A percentile compares a stretch with the other conserved stretches of the same genome.
Evolutionary conservation across 2,329 filamentous ascomycete species (phyloP).

Genomic region (Cladosporium sp.): DNA sequence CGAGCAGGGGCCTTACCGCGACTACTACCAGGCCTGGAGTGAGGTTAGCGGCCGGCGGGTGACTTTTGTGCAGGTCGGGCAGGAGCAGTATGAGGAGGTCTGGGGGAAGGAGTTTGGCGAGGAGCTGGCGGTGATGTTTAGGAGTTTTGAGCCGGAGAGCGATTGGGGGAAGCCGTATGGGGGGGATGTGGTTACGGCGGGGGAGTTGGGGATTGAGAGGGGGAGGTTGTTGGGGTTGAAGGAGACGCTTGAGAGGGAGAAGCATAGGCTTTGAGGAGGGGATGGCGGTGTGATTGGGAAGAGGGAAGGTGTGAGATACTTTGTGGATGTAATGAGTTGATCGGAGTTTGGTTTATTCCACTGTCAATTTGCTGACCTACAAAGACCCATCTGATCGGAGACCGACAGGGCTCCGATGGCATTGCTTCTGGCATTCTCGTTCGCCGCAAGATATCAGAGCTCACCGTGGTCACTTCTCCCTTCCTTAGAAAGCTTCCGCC

Average conservation of each 20-base stretch:
- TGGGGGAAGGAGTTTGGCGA: slow-evolving; percentile 22
- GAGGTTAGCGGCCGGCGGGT: slow-evolving; percentile 22
- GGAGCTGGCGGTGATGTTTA: slow-evolving; percentile 26
- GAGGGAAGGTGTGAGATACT: neutral
- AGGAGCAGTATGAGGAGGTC: slow-evolving; percentile 19
- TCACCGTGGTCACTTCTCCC: no score
- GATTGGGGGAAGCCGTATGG: slow-evolving; percentile 22
- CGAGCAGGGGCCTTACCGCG: slow-evolving; percentile 22
- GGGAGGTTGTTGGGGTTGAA: slow-evolving; percentile 21
- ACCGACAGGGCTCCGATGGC: no score
- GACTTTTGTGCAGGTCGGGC: slow-evolving; percentile 16
- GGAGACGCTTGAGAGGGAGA: slow-evolving; percentile 22
- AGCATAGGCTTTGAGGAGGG: slow-evolving; percentile 15
- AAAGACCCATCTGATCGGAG: no score
- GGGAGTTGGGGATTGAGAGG: slow-evolving; percentile 21
- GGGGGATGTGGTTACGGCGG: slow-evolving; percentile 20
- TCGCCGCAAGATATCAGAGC: no score
- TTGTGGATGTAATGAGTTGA: neutral
- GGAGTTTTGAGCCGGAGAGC: slow-evolving; percentile 17
- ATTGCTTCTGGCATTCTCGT: no score
- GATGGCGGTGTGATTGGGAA: neutral
- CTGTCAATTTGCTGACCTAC: no score
- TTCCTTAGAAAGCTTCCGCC: no score
- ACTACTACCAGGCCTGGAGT: slow-evolving; percentile 24
- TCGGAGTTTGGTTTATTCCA: no score